Evolutionary conservation across 2,329 filamentous ascomycete genomes (phyloP).

Genomic region (Metarhizium album): DNA sequence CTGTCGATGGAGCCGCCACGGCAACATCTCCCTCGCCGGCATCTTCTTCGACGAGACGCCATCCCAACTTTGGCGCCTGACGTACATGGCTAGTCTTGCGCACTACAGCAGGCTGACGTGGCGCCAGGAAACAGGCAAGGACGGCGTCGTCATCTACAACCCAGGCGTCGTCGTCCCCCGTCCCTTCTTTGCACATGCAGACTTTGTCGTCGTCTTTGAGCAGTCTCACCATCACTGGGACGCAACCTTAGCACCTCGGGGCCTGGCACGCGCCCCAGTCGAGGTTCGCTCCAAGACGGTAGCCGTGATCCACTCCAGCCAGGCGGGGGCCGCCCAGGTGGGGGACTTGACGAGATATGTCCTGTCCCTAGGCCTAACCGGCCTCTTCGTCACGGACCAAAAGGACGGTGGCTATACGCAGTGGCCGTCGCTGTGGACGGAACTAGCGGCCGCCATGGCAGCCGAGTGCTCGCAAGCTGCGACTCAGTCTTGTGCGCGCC

Average conservation of each 20-base stretch:
- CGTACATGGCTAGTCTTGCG: conserved; percentile 15
- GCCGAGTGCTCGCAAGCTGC: neutral
- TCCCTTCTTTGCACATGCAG: conserved; percentile 27
- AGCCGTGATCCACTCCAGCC: neutral
- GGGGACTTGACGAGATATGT: neutral
- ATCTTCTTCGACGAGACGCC: conserved; percentile 40
- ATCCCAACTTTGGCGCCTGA: conserved; percentile 11
- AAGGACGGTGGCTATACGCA: conserved; percentile 11
- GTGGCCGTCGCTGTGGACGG: conserved; percentile 11
- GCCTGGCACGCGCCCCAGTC: neutral
- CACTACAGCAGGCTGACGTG: conserved; percentile 14
- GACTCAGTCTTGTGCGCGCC: too few relatives aligned
- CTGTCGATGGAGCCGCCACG: conserved; percentile 26
- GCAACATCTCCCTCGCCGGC: conserved; percentile 28
- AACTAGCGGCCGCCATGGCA: conserved; percentile 6
- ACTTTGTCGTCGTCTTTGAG: conserved; percentile 36
- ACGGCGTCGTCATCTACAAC: conserved; percentile 28
- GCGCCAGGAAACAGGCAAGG: conserved; percentile 2
- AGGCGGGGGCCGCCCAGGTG: neutral
- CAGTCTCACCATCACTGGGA: conserved; percentile 12
- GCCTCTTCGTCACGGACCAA: conserved; percentile 12
- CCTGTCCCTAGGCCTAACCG: conserved; percentile 7
- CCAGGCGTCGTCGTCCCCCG: conserved; percentile 31
- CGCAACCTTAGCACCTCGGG: neutral
- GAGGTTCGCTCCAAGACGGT: neutral